Base-by-base conservation (phyloP, 2,329 filamentous ascomycete species). In the Cucurbitaria berberidis region DNA sequence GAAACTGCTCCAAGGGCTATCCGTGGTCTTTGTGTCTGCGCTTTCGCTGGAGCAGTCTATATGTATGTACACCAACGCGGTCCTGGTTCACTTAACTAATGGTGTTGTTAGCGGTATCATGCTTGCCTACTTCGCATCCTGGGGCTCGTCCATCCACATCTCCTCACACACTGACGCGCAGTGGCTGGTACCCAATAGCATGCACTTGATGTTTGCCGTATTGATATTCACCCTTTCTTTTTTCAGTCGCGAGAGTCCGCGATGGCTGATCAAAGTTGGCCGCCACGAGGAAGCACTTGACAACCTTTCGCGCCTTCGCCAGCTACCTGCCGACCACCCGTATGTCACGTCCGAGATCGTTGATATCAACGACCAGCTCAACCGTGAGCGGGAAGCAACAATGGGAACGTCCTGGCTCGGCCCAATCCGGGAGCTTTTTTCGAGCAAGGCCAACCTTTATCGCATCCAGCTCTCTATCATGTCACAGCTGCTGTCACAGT, bases 181-280 rank as follows among this genome's bases (percentile, higher is more conserved):
- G 48, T 81, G 83, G 83, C 81, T 89, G 38, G 83, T 91, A 0
- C 89, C 90, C 0, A 91, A 88, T 36, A 86, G 85, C 61, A 78
- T 93, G 51, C 89, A 93, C 69, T 80, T 93, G 72, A 91, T 91
- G 67, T 91, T 93, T 66, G 86, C 89, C 2, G 84, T 84, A 4
- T 75, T 93, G 55, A 91, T 92, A 68, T 83, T 90, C 67, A 63
- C 85, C 50, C 80, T 92, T 13, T 89, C 85, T 10, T 87, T 90
- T 70, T 82, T 89, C 62, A 84, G 88, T 58, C 81, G 80, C 51
- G 89, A 91, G 70, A 90, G 88, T 0, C 89, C 89, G 0, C 85
- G 89, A 9, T 91, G 82, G 75, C 82, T 91, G 7, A 77, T 90
- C 73, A 90, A 89, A 72, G 75, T 83, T 47, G 84, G 85, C 29